Base-by-base conservation (phyloP, 2,329 filamentous ascomycete species). In the Tolypocladium ovalisporum region DNA sequence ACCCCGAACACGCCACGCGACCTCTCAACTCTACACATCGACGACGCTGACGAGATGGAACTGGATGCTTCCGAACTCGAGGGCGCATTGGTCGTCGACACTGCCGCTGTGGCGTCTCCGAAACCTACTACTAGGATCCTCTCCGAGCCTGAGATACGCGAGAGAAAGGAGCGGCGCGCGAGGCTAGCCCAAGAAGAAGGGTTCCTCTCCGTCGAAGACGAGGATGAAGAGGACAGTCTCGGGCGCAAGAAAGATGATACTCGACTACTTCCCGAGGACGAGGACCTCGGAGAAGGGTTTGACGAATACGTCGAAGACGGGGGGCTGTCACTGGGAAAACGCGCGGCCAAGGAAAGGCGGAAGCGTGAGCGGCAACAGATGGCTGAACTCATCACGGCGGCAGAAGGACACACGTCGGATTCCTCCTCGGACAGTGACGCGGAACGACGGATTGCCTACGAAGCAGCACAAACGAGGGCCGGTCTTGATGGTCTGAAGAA, bases 271-370 rank as follows among this genome's bases (percentile, higher is more conserved):
- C 82, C 80, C 47, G 91, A 97, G 37, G 93, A 97, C 64, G 93
- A 97, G 68, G 90, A 97, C 66, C 81, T 97, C 0, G 89, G 89
- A 40, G 94, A 97, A 73, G 92, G 91, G 0, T 97, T 96, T 64
- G 93, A 97, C 59, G 87, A 93, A 56, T 96, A 89, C 65, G 89
- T 94, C 10, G 89, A 94, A 44, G 90, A 96, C 67, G 90, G 89
- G 10, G 83, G 84, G 9, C 82, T 97, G 12, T 83, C 89, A 1
- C 77, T 97, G 0, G 90, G 91, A 37, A 84, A 81, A 60, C 89
- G 88, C 60, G 90, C 90, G 0, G 89, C 94, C 71, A 83, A 82
- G 24, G 89, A 90, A 63, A 86, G 83, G 0, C 76, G 81, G 54
- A 79, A 78, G 56, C 81, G 80, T 51, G 83, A 89, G 35, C 83